Evolutionary conservation across 2,329 filamentous ascomycete genomes (phyloP), one percentile per base, ranked within the genome.

Genomic region (Aspergillus pseudoviridinutans): DNA sequence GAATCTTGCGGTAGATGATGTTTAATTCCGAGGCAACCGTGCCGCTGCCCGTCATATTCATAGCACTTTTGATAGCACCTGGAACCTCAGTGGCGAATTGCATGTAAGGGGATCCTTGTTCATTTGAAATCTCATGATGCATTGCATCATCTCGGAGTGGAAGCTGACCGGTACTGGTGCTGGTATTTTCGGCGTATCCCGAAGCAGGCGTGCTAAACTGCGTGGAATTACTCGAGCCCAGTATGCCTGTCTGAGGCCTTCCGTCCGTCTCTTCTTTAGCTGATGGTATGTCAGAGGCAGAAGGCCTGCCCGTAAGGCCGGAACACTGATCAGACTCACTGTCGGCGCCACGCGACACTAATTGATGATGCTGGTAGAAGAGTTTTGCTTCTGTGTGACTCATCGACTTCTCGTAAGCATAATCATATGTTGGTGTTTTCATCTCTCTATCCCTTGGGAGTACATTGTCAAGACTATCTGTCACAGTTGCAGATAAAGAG

Each of bases 351-450:
- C 71, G 79, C 44, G 76, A 80, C 61, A 88, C 88, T 57, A 87
- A 79, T 74, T 92, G 90, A 74, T 91, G 92, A 64, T 90, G 84
- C 77, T 97, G 93, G 74, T 96, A 99, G 78, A 97, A 96, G 61
- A 97, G 83, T 75, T 96, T 97, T 58, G 93, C 91, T 72, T 99
- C 94, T 27, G 90, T 88, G 74, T 96, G 92, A 69, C 89, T 95
- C 86, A 96, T 89, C 69, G 93, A 90, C 68, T 94, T 95, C 76
- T 99, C 94, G 54, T 91, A 90, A 53, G 93, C 88, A 68, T 93
- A 91, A 74, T 97, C 92, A 77, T 96, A 97, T 71, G 92, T 95
- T 22, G 92, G 90, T 8, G 92, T 96, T 71, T 87, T 88, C 57
- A 81, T 77, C 69, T 84, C 81, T 44, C 68, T 69, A 59, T 78